Base-by-base conservation (phyloP, 805 yeast species). In the Cyberlindnera meyerae region DNA sequence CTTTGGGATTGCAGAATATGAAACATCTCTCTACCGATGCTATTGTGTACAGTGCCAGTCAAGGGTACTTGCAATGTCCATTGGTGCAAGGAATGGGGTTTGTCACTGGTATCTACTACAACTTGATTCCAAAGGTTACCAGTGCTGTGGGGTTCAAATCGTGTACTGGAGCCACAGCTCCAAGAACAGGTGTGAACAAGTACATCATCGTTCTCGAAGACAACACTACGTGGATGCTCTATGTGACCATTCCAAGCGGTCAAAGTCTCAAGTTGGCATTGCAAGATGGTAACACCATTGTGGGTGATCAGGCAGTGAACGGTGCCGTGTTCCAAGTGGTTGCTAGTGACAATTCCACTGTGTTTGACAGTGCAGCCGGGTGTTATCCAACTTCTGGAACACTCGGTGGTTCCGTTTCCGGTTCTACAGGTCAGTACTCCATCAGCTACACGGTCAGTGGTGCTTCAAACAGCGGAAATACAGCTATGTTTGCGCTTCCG, bases 51-150 rank as follows among this genome's bases (percentile, higher is more conserved):
- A 55, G 52, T 29, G 40, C 45, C 20, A 47, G 32, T 13, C 37
- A 51, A 12, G 75, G 75, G 31, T 66, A 61, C 24, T 54, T 79
- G 34, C 63, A 63, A 24, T 55, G 73, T 26, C 89, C 90, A 4
- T 52, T 83, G 37, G 83, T 81, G 6, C 89, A 82, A 58, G 97
- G 97, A 37, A 70, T 71, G 71, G 96, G 96, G 6, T 77, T 84
- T 44, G 75, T 84, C 12, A 81, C 95, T 22, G 85, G 79, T 18
- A 59, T 73, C 18, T 80, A 72, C 44, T 68, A 71, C 52, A 61
- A 65, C 41, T 60, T 79, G 48, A 66, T 66, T 20, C 82, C 87
- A 3, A 56, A 61, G 40, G 46, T 82, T 18, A 67, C 70, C n/a
- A 74, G 84, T 17, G 71, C 68, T 20, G 82, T 82, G 18, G 95